These are phyloP conservation scores for Plicaturopsis crispa DNA, from an alignment of 768 basidiomycete species.

Conservation along the genomic window DNA sequence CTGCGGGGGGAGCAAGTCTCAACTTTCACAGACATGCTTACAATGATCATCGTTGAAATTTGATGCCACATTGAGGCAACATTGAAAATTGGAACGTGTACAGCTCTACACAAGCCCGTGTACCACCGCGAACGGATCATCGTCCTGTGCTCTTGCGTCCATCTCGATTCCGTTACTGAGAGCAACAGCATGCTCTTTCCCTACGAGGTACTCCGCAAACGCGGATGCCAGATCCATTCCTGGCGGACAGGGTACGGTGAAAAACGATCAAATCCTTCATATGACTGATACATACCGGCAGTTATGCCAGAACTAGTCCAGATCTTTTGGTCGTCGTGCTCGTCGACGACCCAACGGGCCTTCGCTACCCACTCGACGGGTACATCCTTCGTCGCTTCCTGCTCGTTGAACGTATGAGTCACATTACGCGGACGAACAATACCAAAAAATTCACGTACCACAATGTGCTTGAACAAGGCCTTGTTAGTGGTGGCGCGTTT, in stretches of 20 bases:
- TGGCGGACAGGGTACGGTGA: background rate
- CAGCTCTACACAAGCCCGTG: conserved; percentile 15
- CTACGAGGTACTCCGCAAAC: conserved; percentile 17
- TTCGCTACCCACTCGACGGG: conserved; percentile 28
- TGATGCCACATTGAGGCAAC: too few relatives aligned
- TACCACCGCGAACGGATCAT: conserved; percentile 21
- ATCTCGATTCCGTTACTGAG: conserved; percentile 13
- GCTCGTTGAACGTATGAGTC: conserved; percentile 7
- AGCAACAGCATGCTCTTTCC: conserved; percentile 7
- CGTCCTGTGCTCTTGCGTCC: conserved; percentile 12
- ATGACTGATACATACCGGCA: conserved; percentile 15
- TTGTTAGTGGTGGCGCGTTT: conserved; percentile 32
- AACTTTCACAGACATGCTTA: too few relatives aligned
- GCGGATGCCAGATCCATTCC: conserved; percentile 23
- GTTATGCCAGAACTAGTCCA: conserved; percentile 31
- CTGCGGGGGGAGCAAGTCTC: too few relatives aligned
- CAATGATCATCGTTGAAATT: too few relatives aligned
- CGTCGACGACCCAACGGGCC: conserved; percentile 31
- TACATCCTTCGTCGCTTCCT: conserved; percentile 17
- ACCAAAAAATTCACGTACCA: conserved; percentile 11
- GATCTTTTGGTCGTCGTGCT: conserved; percentile 28
- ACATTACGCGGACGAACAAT: background rate
- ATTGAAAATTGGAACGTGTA: too few relatives aligned
- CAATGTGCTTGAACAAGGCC: conserved; percentile 15
- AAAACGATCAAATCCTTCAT: background rate